Conservation (phyloP, 495 filamentous ascomycete genomes). For the Xylaria longipes region DNA sequence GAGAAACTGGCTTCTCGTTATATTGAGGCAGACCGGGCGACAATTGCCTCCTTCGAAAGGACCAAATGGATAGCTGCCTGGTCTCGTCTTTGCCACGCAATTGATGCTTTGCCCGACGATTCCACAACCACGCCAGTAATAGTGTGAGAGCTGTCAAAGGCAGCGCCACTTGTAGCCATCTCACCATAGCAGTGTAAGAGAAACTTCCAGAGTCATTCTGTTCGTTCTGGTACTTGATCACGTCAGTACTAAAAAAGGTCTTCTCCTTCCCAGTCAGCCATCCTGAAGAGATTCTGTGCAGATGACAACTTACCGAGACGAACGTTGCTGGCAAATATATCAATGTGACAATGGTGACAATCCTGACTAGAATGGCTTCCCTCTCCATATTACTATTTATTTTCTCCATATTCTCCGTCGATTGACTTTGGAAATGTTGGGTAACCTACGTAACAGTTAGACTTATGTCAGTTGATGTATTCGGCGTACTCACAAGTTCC, state of each 20-base stretch:
- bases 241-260: conserved; percentile 55
- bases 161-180: conserved; percentile 53
- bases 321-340: conserved; percentile 53
- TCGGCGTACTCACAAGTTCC: conserved; percentile 38
- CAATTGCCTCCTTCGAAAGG: background rate
- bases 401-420: conserved; percentile 43
- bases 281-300: conserved; percentile 18
- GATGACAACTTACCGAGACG: conserved; percentile 44
- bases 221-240: conserved; percentile 49
- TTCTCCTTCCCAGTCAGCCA: conserved; percentile 20
- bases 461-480: background rate
- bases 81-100: background rate
- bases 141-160: conserved; percentile 40
- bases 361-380: conserved; percentile 48
- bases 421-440: conserved; percentile 44
- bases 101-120: background rate
- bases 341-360: conserved; percentile 49
- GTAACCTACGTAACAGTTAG: conserved; percentile 35
- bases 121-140: background rate
- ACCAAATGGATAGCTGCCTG: background rate
- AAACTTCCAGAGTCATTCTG: conserved; percentile 38
- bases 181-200: conserved; percentile 44
- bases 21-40: background rate
- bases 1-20: background rate
- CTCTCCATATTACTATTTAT: conserved; percentile 45